Conservation (phyloP, 2,329 filamentous ascomycete genomes). For the Ophiosphaerella narmari region DNA sequence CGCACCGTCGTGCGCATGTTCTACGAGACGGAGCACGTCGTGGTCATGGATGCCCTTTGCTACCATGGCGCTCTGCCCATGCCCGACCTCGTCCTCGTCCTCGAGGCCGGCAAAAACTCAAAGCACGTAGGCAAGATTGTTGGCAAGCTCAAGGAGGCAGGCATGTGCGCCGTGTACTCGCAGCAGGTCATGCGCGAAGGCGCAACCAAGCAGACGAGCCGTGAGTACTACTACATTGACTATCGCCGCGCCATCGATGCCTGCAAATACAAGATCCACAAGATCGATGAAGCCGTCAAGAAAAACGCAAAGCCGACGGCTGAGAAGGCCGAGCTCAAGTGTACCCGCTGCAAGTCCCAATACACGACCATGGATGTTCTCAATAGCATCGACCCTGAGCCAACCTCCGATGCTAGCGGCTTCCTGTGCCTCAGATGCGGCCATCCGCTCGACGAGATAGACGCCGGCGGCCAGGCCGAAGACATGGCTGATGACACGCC, state of each 20-base stretch:
- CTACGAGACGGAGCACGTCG: conserved; percentile 81
- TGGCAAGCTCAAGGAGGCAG: conserved; percentile 81
- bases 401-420: conserved; percentile 54
- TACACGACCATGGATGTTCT: conserved; percentile 91
- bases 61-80: conserved; percentile 80
- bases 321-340: conserved; percentile 92
- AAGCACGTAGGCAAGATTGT: conserved; percentile 92
- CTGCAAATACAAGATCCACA: conserved; percentile 92
- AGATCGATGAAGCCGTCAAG: conserved; percentile 86
- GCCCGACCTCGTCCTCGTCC: conserved; percentile 82
- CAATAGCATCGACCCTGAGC: conserved; percentile 67
- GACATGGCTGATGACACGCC: conserved; percentile 47
- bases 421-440: conserved; percentile 86
- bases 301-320: conserved; percentile 74
- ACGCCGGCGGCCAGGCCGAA: conserved; percentile 32
- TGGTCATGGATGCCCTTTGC: conserved; percentile 79
- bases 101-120: conserved; percentile 74
- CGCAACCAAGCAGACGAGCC: conserved; percentile 78
- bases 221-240: conserved; percentile 97
- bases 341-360: conserved; percentile 77
- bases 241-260: conserved; percentile 93
- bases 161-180: conserved; percentile 80
- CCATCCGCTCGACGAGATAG: conserved; percentile 55
- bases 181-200: conserved; percentile 80
- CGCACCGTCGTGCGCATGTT: conserved; percentile 86